A percentile compares a stretch with the other conserved stretches of the same genome.
phyloP scores from a whole-genome alignment of 2,329 filamentous ascomycete species.

The Chaetothyriales sp. region DNA sequence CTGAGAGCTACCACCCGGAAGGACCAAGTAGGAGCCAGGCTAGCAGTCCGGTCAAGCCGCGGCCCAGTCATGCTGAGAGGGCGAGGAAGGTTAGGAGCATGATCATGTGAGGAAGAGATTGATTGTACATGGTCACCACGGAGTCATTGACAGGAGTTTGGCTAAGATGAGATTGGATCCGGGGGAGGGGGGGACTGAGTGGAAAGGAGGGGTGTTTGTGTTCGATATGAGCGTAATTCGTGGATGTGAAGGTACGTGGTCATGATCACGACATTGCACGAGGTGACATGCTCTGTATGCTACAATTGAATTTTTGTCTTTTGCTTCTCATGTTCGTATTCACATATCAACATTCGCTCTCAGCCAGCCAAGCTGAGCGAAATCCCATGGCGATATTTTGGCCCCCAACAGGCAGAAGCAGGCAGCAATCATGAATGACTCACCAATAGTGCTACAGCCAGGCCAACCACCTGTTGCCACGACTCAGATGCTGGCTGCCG shows the following conservation, averaged over 20 bases:
- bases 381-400: too few species aligned
- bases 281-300: background rate
- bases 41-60: slow-evolving; percentile 13
- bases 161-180: background rate
- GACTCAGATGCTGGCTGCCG: too few species aligned
- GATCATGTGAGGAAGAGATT: slow-evolving; percentile 5
- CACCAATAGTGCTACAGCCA: too few species aligned
- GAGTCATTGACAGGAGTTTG: background rate
- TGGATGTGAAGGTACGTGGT: background rate
- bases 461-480: too few species aligned
- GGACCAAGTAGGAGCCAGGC: slow-evolving; percentile 8
- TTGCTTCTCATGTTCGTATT: background rate
- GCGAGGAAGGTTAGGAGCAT: slow-evolving; percentile 17
- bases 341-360: too few species aligned
- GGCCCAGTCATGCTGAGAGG: slow-evolving; percentile 5
- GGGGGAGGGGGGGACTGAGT: too few species aligned
- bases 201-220: too few species aligned
- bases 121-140: too few species aligned
- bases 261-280: background rate
- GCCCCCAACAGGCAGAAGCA: too few species aligned
- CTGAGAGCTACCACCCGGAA: slow-evolving; percentile 17
- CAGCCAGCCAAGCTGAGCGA: too few species aligned
- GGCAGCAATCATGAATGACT: too few species aligned
- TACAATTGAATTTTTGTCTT: background rate
- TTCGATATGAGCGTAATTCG: background rate